These are phyloP conservation scores for Phytophthora capsici DNA, from an alignment of 352 stramenopile genomes.

Conservation along the genomic window DNA sequence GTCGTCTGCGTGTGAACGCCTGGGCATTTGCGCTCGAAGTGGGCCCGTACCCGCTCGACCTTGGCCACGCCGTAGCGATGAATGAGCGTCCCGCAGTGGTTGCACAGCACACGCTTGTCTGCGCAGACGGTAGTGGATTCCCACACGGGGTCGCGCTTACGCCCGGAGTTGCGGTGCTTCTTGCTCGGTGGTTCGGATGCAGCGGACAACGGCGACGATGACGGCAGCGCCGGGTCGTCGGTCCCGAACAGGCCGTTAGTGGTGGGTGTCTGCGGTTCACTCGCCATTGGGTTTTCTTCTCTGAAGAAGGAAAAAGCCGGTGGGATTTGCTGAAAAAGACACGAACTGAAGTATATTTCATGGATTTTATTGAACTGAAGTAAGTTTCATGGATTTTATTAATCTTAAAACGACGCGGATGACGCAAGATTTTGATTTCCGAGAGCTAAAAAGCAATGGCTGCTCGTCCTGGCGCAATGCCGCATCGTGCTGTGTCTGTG, in stretches of 20 bases:
- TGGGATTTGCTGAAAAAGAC: conserved; percentile 9
- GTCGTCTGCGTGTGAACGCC: conserved; percentile 20
- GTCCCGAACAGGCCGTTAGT: conserved; percentile 16
- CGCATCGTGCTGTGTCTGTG: conserved; percentile 18
- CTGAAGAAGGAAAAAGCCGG: conserved; percentile 11
- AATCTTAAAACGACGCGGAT: conserved; percentile 11
- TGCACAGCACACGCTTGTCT: conserved; percentile 74
- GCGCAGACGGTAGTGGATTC: conserved; percentile 57
- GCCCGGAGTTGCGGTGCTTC: conserved; percentile 47
- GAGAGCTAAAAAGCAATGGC: conserved; percentile 2
- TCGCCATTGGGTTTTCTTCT: conserved; percentile 34
- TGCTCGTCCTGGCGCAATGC: conserved; percentile 12
- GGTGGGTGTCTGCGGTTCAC: conserved; percentile 17
- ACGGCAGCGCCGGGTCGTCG: conserved; percentile 11
- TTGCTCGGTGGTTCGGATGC: conserved; percentile 23
- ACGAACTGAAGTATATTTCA: not conserved
- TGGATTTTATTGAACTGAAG: conserved; percentile 46
- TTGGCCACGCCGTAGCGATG: conserved; percentile 74
- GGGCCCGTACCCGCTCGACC: conserved; percentile 71
- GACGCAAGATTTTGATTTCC: no score
- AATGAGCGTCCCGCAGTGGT: conserved; percentile 62
- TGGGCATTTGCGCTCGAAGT: conserved; percentile 73
- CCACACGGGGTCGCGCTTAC: conserved; percentile 63
- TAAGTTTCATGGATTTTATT: conserved; percentile 42
- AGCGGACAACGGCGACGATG: not conserved